Conservation (phyloP, 768 basidiomycete genomes). For the Grammothele lineata region DNA sequence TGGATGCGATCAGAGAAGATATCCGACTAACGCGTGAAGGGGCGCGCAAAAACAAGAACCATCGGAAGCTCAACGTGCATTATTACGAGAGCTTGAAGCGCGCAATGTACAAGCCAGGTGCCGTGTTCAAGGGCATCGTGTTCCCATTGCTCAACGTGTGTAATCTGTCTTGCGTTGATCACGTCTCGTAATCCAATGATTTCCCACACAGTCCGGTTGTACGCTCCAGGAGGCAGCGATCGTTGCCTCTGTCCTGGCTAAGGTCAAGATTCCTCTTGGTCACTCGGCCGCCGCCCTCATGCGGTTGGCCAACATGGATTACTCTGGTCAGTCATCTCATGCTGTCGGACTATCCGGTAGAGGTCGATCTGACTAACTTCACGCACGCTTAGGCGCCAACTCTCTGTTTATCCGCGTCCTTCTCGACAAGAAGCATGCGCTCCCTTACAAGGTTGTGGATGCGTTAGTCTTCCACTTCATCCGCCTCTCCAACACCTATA, state of each 20-base stretch:
- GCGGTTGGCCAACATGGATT: slow-evolving; percentile 94
- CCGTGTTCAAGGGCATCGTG: slow-evolving; percentile 97
- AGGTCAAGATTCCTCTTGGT: slow-evolving; percentile 91
- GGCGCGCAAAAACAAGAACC: slow-evolving; percentile 31
- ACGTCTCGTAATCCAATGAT: not conserved
- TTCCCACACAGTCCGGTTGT: slow-evolving; percentile 68
- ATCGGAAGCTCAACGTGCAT: slow-evolving; percentile 89
- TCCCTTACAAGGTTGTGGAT: slow-evolving; percentile 97
- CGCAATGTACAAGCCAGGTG: slow-evolving; percentile 91
- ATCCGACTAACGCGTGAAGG: slow-evolving; percentile 49
- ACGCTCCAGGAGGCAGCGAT: slow-evolving; percentile 94
- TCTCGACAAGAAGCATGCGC: slow-evolving; percentile 95
- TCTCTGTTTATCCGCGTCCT: slow-evolving; percentile 96
- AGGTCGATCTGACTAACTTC: no score
- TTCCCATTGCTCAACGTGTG: slow-evolving; percentile 92
- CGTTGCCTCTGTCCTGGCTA: slow-evolving; percentile 84
- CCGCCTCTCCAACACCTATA: slow-evolving; percentile 88
- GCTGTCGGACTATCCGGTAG: no score
- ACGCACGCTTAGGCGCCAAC: slow-evolving; percentile 82
- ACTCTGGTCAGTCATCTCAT: slow-evolving; percentile 56
- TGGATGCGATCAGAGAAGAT: slow-evolving; percentile 87
- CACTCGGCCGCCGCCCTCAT: slow-evolving; percentile 95
- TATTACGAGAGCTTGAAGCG: slow-evolving; percentile 92
- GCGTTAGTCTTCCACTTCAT: slow-evolving; percentile 98
- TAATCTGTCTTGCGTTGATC: slow-evolving; percentile 4